Percentiles rank a stretch among this genome's conserved stretches.
Conservation (phyloP, 768 basidiomycete genomes). For the Podaxis rugospora region DNA sequence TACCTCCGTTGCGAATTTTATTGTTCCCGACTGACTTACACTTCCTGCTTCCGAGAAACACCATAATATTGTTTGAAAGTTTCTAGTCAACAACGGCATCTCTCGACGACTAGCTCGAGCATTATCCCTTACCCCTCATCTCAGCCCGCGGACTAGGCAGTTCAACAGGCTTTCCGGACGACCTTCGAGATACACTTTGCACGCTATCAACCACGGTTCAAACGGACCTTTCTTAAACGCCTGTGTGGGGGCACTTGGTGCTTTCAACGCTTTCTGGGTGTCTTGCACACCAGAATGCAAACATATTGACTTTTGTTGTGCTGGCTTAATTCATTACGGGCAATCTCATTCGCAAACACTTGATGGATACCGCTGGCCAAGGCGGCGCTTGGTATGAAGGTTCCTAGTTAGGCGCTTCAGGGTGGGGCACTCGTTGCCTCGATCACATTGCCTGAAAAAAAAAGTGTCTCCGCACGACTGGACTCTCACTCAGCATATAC, state of each 20-base stretch:
- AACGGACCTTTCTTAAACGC: not conserved
- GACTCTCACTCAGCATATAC: not conserved
- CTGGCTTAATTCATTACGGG: not conserved
- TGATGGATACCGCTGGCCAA: not conserved
- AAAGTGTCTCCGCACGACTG: not conserved
- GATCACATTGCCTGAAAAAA: not conserved
- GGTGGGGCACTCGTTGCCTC: not conserved
- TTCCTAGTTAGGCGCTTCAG: slow-evolving; percentile 2
- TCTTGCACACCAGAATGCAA: not conserved
- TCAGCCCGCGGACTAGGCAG: slow-evolving; percentile 6
- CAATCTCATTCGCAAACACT: not conserved
- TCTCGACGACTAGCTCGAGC: slow-evolving; percentile 3
- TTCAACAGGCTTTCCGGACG: not conserved
- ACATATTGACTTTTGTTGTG: not conserved
- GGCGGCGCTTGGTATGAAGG: not conserved
- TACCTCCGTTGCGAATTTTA: slow-evolving; percentile 44
- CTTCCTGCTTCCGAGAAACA: slow-evolving; percentile 44
- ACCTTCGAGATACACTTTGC: slow-evolving; percentile 5
- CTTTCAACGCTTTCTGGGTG: not conserved
- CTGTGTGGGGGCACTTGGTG: not conserved
- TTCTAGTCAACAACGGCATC: slow-evolving; percentile 14
- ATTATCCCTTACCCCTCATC: not conserved
- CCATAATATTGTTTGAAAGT: slow-evolving; percentile 41
- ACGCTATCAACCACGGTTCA: not conserved
- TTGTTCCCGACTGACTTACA: slow-evolving; percentile 30